Evolutionary conservation across 108 stramenopile species (phyloP), one percentile per base, ranked within the genome.

Genomic region (Phaeodactylum tricornutum): DNA sequence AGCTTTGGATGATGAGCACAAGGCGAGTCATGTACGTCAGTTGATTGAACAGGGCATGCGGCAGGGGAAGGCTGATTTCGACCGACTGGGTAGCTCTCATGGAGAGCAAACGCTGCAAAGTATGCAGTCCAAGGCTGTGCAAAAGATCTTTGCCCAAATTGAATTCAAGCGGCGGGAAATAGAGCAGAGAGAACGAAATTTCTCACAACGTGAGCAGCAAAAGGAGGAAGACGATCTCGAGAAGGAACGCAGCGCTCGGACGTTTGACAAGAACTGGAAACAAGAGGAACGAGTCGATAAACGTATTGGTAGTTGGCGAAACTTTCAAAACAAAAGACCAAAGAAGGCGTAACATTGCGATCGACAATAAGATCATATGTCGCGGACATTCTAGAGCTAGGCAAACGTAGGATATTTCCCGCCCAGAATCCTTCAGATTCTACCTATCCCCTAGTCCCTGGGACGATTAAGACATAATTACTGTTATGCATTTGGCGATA

Each of bases 291-390:
- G 89, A 2, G 79, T 84, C 1, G 84, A 86, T 43, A 91, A 86
- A 42, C 67, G 89, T 2, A 61, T 91, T 39, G 84, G 89, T n/a
- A 91, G 84, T 73, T 91, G 89, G 89, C 57, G 89, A 39, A 74
- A 86, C 39, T 91, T 91, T 67, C 57, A 66, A 28, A 34, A 24
- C 25, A 67, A 71, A 20, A 73, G 65, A 42, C 4, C 19, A 4
- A 45, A 45, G n/a, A n/a, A n/a, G n/a, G n/a, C n/a, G n/a, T n/a
- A n/a, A n/a, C n/a, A n/a, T n/a, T n/a, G n/a, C n/a, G n/a, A n/a
- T n/a, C n/a, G n/a, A n/a, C n/a, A n/a, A n/a, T n/a, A n/a, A n/a
- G n/a, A n/a, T n/a, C n/a, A n/a, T n/a, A n/a, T n/a, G n/a, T n/a
- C n/a, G n/a, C n/a, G n/a, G n/a, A n/a, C n/a, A n/a, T n/a, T n/a